Evolutionary conservation across 2,329 filamentous ascomycete genomes (phyloP).

Genomic region (Penicillium concentricum): DNA sequence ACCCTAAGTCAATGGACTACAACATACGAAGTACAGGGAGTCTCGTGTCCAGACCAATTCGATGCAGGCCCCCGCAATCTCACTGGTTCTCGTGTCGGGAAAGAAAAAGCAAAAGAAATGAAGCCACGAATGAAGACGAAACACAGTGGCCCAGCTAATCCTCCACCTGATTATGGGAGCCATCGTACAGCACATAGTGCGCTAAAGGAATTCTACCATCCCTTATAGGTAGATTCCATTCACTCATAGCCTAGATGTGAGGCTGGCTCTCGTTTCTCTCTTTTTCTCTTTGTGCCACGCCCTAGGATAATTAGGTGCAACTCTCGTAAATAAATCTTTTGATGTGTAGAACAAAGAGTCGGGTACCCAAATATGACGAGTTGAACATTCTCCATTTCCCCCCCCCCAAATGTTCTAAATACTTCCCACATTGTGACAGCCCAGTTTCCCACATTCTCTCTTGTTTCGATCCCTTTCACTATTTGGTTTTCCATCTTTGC

Average conservation of each 20-base stretch:
- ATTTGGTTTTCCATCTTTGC: background rate
- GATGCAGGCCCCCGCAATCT: slow-evolving; percentile 8
- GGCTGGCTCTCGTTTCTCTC: background rate
- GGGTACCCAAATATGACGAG: slow-evolving; percentile 9
- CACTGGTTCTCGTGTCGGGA: slow-evolving; percentile 10
- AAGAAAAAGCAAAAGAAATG: background rate
- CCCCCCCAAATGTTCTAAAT: background rate
- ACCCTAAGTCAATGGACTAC: too few relatives aligned
- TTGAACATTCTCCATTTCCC: background rate
- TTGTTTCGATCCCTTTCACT: background rate
- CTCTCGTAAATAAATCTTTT: background rate
- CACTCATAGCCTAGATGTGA: background rate
- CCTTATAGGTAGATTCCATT: slow-evolving; percentile 1
- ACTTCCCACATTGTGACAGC: slow-evolving; percentile 8
- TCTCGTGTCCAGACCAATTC: slow-evolving; percentile 19
- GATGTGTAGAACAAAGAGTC: slow-evolving; percentile 4
- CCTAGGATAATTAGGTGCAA: background rate
- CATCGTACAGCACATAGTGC: background rate
- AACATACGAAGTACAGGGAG: background rate
- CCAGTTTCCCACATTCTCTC: slow-evolving; percentile 7
- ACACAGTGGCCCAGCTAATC: slow-evolving; percentile 6
- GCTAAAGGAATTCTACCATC: background rate
- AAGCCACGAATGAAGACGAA: slow-evolving; percentile 16
- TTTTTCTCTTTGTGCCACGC: background rate
- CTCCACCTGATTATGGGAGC: too few relatives aligned